Conservation (phyloP, 1,284 basidiomycete genomes). For the Ganoderma resinaceum region DNA sequence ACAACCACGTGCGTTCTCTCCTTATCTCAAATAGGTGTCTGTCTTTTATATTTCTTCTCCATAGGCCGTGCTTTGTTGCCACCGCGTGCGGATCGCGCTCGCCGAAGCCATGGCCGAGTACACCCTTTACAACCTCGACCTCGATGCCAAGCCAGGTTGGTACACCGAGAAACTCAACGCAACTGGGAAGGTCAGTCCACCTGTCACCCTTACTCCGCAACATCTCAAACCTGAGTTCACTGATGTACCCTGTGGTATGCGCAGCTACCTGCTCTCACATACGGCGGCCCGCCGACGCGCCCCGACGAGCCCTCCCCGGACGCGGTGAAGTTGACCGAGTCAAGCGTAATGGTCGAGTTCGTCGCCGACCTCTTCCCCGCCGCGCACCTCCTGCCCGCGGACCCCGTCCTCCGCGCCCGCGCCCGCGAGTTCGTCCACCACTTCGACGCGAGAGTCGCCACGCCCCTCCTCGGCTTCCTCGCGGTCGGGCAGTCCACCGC, state of each 20-base stretch:
- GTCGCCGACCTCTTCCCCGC: conserved; percentile 10
- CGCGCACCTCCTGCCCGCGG: neutral
- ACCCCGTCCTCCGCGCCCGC: conserved; percentile 6
- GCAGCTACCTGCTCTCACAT: conserved; percentile 59
- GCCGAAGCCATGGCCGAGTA: conserved; percentile 8
- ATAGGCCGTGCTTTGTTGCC: neutral
- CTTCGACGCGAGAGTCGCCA: conserved; percentile 26
- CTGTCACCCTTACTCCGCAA: conserved; percentile 26
- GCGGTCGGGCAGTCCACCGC: neutral
- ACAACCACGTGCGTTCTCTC: neutral
- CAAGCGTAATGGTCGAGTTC: conserved; percentile 1
- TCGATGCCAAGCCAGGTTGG: conserved; percentile 41
- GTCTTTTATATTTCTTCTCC: neutral
- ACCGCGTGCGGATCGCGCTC: conserved; percentile 1
- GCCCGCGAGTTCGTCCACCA: neutral
- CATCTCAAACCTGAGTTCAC: neutral
- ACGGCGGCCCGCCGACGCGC: conserved; percentile 59
- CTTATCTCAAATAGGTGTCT: neutral
- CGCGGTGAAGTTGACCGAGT: conserved; percentile 4
- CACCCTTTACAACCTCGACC: conserved; percentile 6
- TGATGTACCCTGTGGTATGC: neutral
- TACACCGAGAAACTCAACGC: conserved; percentile 19
- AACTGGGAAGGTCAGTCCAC: neutral
- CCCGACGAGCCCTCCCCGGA: conserved; percentile 39
- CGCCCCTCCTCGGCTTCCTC: neutral